Evolutionary conservation across 2,329 filamentous ascomycete genomes (phyloP).

Genomic region (Fusarium albidum): DNA sequence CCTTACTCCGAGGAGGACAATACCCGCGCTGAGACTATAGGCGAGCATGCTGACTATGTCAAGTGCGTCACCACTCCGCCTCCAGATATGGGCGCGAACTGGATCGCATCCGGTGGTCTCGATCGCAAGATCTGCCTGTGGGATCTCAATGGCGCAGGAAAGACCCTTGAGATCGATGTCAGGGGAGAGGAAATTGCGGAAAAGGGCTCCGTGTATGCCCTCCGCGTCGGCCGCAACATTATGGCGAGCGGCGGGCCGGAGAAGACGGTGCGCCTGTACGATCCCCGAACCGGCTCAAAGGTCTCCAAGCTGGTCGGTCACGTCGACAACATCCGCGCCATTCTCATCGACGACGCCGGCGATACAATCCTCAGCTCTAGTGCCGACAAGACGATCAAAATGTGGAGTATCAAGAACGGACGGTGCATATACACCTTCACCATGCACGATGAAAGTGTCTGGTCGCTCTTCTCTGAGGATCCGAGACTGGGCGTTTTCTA

Average conservation of each 20-base stretch:
- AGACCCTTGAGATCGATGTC: constrained; percentile 86
- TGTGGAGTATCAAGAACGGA: constrained; percentile 95
- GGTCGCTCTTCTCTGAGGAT: constrained; percentile 91
- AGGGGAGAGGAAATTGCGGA: constrained; percentile 82
- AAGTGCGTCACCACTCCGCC: constrained; percentile 87
- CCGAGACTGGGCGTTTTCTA: constrained; percentile 90
- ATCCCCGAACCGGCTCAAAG: constrained; percentile 84
- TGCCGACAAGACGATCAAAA: constrained; percentile 95
- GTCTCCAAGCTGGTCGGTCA: constrained; percentile 98
- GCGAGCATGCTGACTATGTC: constrained; percentile 94
- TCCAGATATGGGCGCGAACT: constrained; percentile 69
- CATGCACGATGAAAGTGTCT: constrained; percentile 99
- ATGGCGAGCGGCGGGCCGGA: constrained; percentile 94
- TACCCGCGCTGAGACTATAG: constrained; percentile 71
- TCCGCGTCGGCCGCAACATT: constrained; percentile 81
- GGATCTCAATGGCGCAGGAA: constrained; percentile 89
- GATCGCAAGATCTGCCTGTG: constrained; percentile 93
- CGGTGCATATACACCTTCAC: constrained; percentile 97
- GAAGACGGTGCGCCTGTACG: constrained; percentile 91
- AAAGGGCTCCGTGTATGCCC: constrained; percentile 94
- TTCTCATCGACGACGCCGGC: constrained; percentile 86
- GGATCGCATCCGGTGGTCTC: constrained; percentile 93
- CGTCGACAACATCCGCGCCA: constrained; percentile 91
- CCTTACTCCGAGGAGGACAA: constrained; percentile 71
- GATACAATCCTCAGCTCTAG: constrained; percentile 94